Conservation (phyloP, 73 alveolate genomes). For the Stentor coeruleus region DNA sequence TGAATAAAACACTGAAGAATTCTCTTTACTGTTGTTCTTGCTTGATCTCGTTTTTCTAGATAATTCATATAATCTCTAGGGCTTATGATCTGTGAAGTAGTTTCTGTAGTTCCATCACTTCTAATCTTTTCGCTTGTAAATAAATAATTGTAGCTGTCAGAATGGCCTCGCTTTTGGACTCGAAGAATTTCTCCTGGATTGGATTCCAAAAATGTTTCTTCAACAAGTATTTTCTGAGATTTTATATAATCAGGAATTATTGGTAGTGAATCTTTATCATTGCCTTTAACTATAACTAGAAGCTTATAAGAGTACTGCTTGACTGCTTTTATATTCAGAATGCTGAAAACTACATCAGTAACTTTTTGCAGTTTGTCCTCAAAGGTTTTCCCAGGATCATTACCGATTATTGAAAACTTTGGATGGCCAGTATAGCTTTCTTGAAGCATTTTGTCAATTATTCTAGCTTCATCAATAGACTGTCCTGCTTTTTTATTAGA, state of each 20-base stretch:
- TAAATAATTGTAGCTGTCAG: slow-evolving; percentile 55
- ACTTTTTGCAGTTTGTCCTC: slow-evolving; percentile 53
- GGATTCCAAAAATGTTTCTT: slow-evolving; percentile 58
- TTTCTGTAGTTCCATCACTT: slow-evolving; percentile 46
- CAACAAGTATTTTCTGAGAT: slow-evolving; percentile 54
- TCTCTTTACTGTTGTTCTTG: slow-evolving; percentile 45
- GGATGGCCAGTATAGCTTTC: slow-evolving; percentile 84
- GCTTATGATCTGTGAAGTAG: slow-evolving; percentile 49
- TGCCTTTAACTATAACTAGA: slow-evolving; percentile 39
- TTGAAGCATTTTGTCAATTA: slow-evolving; percentile 45
- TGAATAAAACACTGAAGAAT: slow-evolving; percentile 58
- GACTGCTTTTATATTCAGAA: slow-evolving; percentile 58
- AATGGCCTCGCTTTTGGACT: slow-evolving; percentile 64
- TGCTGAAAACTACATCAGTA: slow-evolving; percentile 44
- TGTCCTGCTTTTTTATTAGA: slow-evolving; percentile 37
- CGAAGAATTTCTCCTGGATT: slow-evolving; percentile 41
- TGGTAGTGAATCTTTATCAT: slow-evolving; percentile 32
- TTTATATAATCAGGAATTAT: slow-evolving; percentile 50
- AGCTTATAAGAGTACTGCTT: slow-evolving; percentile 46
- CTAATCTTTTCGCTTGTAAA: slow-evolving; percentile 39
- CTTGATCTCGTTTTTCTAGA: slow-evolving; percentile 49
- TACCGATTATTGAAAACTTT: slow-evolving; percentile 62
- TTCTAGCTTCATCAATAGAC: slow-evolving; percentile 60
- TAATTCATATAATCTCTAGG: slow-evolving; percentile 65
- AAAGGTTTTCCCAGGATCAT: slow-evolving; percentile 45